Evolutionary conservation across 2,329 filamentous ascomycete genomes (phyloP).

Genomic region (Elsinoe batatas): DNA sequence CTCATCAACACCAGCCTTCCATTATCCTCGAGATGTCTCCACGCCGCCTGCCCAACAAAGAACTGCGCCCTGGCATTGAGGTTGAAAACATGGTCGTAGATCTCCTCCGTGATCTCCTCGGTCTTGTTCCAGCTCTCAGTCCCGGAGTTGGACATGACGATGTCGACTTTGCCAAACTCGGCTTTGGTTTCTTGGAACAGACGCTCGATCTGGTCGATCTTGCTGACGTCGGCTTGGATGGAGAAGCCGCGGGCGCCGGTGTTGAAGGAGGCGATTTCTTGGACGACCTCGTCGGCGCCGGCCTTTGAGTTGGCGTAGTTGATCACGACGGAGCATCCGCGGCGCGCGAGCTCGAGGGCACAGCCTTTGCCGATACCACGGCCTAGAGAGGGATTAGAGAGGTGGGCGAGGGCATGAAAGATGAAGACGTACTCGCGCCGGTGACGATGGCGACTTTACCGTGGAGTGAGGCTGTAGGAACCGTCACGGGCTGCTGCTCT

Average conservation of each 20-base stretch:
- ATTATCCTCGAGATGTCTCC: conserved; percentile 58
- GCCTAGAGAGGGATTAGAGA: conserved; percentile 31
- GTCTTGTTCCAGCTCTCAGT: conserved; percentile 60
- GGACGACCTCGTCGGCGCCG: conserved; percentile 39
- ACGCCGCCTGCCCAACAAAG: conserved; percentile 67
- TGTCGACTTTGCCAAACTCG: conserved; percentile 35
- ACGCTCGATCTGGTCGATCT: conserved; percentile 48
- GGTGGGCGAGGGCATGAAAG: not conserved
- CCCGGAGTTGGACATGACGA: conserved; percentile 46
- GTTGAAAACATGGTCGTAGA: conserved; percentile 61
- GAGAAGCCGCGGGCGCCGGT: conserved; percentile 45
- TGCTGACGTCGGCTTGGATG: conserved; percentile 50
- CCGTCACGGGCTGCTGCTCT: conserved; percentile 22
- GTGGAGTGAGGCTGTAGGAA: conserved; percentile 41
- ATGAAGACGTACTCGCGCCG: conserved; percentile 31
- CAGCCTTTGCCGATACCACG: conserved; percentile 59
- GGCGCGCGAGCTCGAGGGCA: conserved; percentile 56
- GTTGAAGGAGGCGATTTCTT: conserved; percentile 36
- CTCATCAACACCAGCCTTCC: conserved; percentile 68
- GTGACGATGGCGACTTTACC: conserved; percentile 53
- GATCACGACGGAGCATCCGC: conserved; percentile 55
- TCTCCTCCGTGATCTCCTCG: conserved; percentile 58
- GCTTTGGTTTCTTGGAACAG: conserved; percentile 40
- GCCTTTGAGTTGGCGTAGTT: conserved; percentile 51
- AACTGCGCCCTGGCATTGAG: conserved; percentile 63